Conservation (phyloP, 148 eudicot species). For the Camellia granthamiana region DNA sequence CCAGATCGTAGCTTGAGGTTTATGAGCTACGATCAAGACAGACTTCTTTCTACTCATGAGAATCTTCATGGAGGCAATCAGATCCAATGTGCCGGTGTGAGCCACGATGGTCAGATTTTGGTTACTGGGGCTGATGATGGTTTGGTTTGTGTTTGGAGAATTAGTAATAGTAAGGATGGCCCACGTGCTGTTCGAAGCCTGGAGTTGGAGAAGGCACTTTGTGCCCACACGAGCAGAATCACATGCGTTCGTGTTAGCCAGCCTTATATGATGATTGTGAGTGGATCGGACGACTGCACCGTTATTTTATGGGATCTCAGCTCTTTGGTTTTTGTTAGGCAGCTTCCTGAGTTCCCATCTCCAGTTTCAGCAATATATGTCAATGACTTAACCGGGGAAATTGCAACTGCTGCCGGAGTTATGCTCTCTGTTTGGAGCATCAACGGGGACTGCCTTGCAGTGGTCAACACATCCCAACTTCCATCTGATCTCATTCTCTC, state of each 20-base stretch:
- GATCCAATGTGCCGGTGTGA: conserved; percentile 80
- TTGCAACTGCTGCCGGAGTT: conserved; percentile 84
- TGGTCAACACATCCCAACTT: conserved; percentile 85
- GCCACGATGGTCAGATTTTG: conserved; percentile 79
- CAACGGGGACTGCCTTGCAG: conserved; percentile 88
- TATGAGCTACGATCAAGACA: conserved; percentile 76
- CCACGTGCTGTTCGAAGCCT: conserved; percentile 51
- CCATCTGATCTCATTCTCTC: conserved; percentile 84
- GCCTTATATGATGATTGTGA: conserved; percentile 90
- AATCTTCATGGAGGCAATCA: conserved; percentile 86
- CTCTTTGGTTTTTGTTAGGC: conserved; percentile 71
- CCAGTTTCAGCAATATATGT: conserved; percentile 83
- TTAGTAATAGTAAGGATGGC: conserved; percentile 50
- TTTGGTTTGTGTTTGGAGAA: conserved; percentile 83
- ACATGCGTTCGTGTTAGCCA: conserved; percentile 85
- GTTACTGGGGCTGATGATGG: conserved; percentile 93
- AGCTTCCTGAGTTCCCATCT: conserved; percentile 88
- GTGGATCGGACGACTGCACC: conserved; percentile 89
- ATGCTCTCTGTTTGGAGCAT: conserved; percentile 89
- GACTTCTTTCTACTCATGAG: conserved; percentile 88
- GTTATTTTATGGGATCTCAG: conserved; percentile 94
- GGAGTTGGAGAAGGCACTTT: conserved; percentile 71
- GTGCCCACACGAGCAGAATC: conserved; percentile 67
- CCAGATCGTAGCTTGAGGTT: conserved; percentile 91
- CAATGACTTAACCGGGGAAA: conserved; percentile 82